A percentile compares a stretch with the other conserved stretches of the same genome.
phyloP scores from a whole-genome alignment of 1,284 basidiomycete species.

The Leucoagaricus sp. region DNA sequence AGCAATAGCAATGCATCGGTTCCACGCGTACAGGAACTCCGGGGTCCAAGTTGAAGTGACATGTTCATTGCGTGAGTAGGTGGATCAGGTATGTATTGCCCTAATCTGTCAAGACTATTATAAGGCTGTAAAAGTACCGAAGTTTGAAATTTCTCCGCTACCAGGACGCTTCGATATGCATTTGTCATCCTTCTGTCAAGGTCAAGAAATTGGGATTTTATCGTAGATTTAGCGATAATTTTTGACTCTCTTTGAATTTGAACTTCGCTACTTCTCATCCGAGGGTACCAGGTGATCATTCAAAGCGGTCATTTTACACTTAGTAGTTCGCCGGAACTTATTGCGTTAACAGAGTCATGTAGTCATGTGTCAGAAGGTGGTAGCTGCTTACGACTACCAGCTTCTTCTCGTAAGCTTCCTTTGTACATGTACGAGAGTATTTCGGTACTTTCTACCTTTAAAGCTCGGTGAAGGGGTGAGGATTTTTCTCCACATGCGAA shows the following conservation, averaged over 20 bases:
- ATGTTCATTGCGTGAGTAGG: too few species aligned
- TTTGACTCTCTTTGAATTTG: too few species aligned
- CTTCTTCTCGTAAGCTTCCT: neutral
- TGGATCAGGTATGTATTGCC: neutral
- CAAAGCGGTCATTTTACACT: too few species aligned
- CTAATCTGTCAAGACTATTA: constrained; percentile 1
- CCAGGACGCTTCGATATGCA: neutral
- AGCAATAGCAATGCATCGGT: too few species aligned
- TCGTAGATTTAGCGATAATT: neutral
- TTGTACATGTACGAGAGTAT: constrained; percentile 1
- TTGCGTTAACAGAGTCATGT: too few species aligned
- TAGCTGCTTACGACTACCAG: neutral
- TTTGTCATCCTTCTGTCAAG: neutral
- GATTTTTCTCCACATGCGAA: neutral
- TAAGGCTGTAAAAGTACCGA: constrained; percentile 2
- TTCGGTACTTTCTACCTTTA: constrained; percentile 4
- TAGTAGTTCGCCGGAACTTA: too few species aligned
- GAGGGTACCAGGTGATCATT: too few species aligned
- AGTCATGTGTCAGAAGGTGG: neutral
- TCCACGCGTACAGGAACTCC: too few species aligned
- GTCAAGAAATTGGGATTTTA: neutral
- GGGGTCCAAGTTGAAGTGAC: too few species aligned
- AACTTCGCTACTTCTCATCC: too few species aligned
- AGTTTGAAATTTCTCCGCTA: constrained; percentile 2
- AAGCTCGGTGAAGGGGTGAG: neutral